Conservation (phyloP, 2,329 filamentous ascomycete genomes). For the Fusarium kyushuense region DNA sequence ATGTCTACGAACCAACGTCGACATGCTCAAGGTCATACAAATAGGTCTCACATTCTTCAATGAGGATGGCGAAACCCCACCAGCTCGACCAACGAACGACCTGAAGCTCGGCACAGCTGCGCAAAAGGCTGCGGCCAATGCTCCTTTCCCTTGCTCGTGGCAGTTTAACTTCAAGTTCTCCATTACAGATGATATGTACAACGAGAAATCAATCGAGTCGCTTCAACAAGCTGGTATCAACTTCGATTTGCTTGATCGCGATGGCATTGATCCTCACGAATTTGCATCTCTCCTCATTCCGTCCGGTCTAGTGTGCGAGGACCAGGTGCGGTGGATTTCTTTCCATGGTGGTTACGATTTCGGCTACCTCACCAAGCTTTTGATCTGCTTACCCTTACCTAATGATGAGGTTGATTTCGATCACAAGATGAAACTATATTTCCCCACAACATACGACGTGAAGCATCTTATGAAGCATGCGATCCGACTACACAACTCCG, state of each 20-base stretch:
- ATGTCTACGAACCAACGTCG: constrained; percentile 95
- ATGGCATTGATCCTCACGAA: constrained; percentile 89
- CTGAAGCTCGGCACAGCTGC: constrained; percentile 53
- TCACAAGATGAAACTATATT: constrained; percentile 89
- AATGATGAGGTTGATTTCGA: constrained; percentile 93
- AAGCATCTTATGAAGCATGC: constrained; percentile 97
- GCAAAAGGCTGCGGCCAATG: constrained; percentile 57
- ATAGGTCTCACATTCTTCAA: constrained; percentile 95
- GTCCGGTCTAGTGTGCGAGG: constrained; percentile 88
- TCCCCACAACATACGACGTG: constrained; percentile 93
- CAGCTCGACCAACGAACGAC: constrained; percentile 70
- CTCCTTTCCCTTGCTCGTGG: constrained; percentile 87
- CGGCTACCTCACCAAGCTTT: constrained; percentile 94
- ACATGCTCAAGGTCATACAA: constrained; percentile 97
- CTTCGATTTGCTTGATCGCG: constrained; percentile 83
- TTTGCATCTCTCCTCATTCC: constrained; percentile 92
- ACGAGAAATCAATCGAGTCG: constrained; percentile 92
- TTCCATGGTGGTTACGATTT: constrained; percentile 99
- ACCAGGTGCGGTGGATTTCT: constrained; percentile 94
- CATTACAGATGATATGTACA: constrained; percentile 96
- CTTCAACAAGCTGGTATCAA: constrained; percentile 93
- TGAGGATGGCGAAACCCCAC: constrained; percentile 87
- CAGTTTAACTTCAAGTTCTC: constrained; percentile 99
- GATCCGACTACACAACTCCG: constrained; percentile 74
- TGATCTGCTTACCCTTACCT: constrained; percentile 84